These are phyloP conservation scores for Vigna unguiculata DNA, from an alignment of 306 rosid genomes.

Conservation along the genomic window DNA sequence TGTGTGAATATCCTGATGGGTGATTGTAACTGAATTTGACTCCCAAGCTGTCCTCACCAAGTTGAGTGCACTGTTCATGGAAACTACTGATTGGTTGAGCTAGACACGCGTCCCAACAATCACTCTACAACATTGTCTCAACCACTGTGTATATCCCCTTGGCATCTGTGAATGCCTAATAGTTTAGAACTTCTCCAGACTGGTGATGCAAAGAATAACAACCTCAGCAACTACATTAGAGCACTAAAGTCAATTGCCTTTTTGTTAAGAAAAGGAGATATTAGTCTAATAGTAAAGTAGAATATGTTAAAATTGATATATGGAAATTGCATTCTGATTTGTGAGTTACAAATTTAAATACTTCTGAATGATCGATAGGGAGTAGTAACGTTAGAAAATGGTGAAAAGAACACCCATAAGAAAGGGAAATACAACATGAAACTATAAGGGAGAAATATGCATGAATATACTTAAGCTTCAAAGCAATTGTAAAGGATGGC, in stretches of 20 bases:
- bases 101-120: slow-evolving; percentile 96
- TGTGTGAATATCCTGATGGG: slow-evolving; percentile 83
- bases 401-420: no score
- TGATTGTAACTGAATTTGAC: slow-evolving; percentile 85
- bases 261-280: neutral
- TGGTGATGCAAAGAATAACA: slow-evolving; percentile 94
- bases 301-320: slow-evolving; percentile 16
- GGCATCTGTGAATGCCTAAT: slow-evolving; percentile 85
- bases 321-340: slow-evolving; percentile 13
- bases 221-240: slow-evolving; percentile 84
- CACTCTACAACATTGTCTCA: slow-evolving; percentile 92
- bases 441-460: neutral
- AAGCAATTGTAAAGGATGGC: no score
- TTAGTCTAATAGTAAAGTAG: neutral
- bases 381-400: no score
- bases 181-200: slow-evolving; percentile 89
- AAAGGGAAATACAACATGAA: no score
- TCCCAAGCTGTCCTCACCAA: slow-evolving; percentile 70
- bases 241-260: slow-evolving; percentile 20
- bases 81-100: slow-evolving; percentile 94
- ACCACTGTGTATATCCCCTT: slow-evolving; percentile 88
- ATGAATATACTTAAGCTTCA: neutral
- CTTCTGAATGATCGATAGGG: no score
- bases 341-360: neutral
- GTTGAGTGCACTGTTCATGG: slow-evolving; percentile 84